Evolutionary conservation across 2,329 filamentous ascomycete genomes (phyloP).

Genomic region (Phyllosticta citriasiana): DNA sequence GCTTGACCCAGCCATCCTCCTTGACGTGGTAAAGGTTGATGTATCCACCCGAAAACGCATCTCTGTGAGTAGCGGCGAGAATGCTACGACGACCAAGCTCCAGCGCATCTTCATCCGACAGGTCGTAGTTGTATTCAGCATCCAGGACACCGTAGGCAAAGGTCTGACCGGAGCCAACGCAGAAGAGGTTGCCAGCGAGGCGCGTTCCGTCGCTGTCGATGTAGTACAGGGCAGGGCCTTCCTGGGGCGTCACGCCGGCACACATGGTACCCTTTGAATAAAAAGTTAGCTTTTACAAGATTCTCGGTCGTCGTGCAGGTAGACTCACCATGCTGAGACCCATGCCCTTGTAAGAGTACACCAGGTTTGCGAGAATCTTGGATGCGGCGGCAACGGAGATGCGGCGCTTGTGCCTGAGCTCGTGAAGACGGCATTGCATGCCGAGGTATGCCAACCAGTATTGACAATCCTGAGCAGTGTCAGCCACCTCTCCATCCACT

Average conservation of each 20-base stretch:
- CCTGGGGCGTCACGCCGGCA: conserved; percentile 87
- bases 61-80: conserved; percentile 87
- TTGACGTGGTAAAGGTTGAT: conserved; percentile 99
- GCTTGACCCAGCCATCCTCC: conserved; percentile 97
- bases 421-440: conserved; percentile 98
- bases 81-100: conserved; percentile 89
- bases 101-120: conserved; percentile 78
- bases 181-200: conserved; percentile 90
- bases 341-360: conserved; percentile 99
- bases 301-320: too few relatives aligned
- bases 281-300: neutral
- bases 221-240: conserved; percentile 97
- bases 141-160: conserved; percentile 98
- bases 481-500: conserved; percentile 7
- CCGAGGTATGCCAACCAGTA: conserved; percentile 99
- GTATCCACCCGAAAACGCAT: conserved; percentile 96
- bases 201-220: conserved; percentile 96
- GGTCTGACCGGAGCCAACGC: conserved; percentile 94
- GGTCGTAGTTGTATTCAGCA: conserved; percentile 85
- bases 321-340: conserved; percentile 70
- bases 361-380: conserved; percentile 97
- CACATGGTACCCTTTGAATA: conserved; percentile 74
- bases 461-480: conserved; percentile 70
- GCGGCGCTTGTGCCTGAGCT: conserved; percentile 97
- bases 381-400: conserved; percentile 95